phyloP scores from a whole-genome alignment of 306 rosid genomes.

The Cicer judaicum region DNA sequence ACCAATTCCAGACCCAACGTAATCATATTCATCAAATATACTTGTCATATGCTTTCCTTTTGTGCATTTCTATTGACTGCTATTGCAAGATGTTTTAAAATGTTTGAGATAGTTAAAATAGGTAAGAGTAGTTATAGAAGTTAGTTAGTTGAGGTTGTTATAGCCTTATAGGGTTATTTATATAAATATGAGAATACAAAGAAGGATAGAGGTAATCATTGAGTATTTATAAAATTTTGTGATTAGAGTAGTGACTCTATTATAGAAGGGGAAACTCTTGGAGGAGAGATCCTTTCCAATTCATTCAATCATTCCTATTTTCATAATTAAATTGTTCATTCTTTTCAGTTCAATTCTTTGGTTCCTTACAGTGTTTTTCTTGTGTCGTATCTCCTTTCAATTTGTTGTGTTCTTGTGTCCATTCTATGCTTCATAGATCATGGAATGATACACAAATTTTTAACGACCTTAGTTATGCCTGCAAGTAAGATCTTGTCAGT shows the following conservation, averaged over 20 bases:
- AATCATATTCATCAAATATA: conserved; percentile 42
- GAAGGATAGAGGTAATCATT: no score
- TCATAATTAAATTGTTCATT: no score
- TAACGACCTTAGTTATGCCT: conserved; percentile 7
- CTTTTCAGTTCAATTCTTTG: no score
- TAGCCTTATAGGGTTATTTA: no score
- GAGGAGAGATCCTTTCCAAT: no score
- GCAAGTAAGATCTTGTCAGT: conserved; percentile 20
- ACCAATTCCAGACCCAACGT: conserved; percentile 70
- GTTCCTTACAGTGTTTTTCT: background rate
- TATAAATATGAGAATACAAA: no score
- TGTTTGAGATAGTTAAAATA: background rate
- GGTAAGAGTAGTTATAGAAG: no score
- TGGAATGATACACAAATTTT: background rate
- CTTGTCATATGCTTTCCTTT: background rate
- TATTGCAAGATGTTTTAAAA: conserved; percentile 32
- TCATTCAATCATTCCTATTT: no score
- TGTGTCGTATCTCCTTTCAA: background rate
- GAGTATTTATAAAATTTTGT: no score
- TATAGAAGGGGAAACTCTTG: no score
- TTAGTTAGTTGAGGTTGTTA: no score
- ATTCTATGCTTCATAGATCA: conserved; percentile 2
- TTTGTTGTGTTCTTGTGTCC: background rate
- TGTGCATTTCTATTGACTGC: conserved; percentile 35
- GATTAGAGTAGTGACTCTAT: no score